Percentiles rank a stretch among this genome's conserved stretches.
Conservation (phyloP, 345 rosid species). For the Physaria fendleri region DNA sequence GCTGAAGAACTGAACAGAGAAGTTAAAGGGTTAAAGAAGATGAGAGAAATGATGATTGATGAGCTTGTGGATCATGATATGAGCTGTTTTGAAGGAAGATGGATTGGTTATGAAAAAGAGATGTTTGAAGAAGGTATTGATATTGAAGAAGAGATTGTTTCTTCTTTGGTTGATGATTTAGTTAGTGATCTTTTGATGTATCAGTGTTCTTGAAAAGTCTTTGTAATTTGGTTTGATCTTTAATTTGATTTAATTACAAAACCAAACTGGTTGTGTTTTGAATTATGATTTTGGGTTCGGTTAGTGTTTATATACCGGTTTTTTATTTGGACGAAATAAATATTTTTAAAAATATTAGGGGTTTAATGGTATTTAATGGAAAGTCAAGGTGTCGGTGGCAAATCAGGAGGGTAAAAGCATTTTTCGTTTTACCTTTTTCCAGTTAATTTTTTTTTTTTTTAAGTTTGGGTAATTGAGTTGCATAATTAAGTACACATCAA, state of each 20-base stretch:
- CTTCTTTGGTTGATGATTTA: constrained; percentile 58
- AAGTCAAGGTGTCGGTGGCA: constrained; percentile 20
- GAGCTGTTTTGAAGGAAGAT: constrained; percentile 72
- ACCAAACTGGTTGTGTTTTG: not conserved
- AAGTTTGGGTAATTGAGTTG: not conserved
- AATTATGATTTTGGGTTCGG: no score
- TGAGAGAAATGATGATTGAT: constrained; percentile 82
- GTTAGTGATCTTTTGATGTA: constrained; percentile 39
- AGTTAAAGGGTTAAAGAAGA: constrained; percentile 52
- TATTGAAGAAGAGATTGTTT: constrained; percentile 48
- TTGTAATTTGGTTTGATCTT: constrained; percentile 5
- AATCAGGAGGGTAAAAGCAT: no score
- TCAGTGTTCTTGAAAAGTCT: not conserved
- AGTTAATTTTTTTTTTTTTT: not conserved
- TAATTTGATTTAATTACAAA: not conserved
- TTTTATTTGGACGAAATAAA: no score
- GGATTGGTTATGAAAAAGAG: constrained; percentile 73
- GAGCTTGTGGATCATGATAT: constrained; percentile 91
- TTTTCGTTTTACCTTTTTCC: no score
- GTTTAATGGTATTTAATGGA: not conserved
- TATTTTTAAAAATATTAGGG: not conserved
- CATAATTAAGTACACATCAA: not conserved
- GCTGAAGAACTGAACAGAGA: constrained; percentile 72
- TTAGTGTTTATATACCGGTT: no score
- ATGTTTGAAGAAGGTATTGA: constrained; percentile 52